Base-by-base conservation (phyloP, 495 filamentous ascomycete genomes). In the Rostrohypoxylon terebratum region DNA sequence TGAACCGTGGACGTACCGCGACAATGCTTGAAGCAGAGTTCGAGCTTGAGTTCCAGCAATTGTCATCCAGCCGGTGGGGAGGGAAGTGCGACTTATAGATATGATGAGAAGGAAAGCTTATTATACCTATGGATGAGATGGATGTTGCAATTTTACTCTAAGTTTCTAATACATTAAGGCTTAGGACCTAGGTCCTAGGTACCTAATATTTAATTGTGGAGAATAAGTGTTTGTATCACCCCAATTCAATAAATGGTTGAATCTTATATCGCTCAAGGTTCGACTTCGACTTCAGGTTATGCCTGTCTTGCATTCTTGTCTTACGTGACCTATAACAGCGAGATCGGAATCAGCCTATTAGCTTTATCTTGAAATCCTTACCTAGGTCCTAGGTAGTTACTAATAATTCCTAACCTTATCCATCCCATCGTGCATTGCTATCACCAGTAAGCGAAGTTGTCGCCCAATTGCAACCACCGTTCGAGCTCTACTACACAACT, bases 1-100 rank as follows among this genome's bases (percentile, higher is more conserved):
- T 14, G 16, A 28, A 28, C 6, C 28, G 3, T 28, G 28, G 14
- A 64, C 70, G 31, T 73, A 73, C 70, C 65, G 59, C 7, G 61
- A 42, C 2, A 69, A 53, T 36, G 25, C 57, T 59, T 31, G 21
- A 57, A 65, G 60, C 14, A 53, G n/a, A 42, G 25, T 36, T 18
- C 40, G 18, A 42, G 40, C 54, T 16, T 25, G 34, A 33, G 25
- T 36, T 11, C 57, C 25, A 42, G 40, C 54, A 47, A 28, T n/a
- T 73, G 18, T 55, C 70, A 73, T 73, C 18, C 38, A 73, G 48
- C 1, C 31, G 8, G 14, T 36, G 16, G 1, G 21, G 23, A 10
- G 8, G 16, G 8, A 36, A 36, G 51, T n/a, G 8, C 20, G 11
- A 25, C 8, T 51, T 23, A 20, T 48, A 25, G 20, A 23, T 16